Evolutionary conservation across 2,329 filamentous ascomycete species (phyloP).

Genomic region (Ascochyta clinopodiicola): DNA sequence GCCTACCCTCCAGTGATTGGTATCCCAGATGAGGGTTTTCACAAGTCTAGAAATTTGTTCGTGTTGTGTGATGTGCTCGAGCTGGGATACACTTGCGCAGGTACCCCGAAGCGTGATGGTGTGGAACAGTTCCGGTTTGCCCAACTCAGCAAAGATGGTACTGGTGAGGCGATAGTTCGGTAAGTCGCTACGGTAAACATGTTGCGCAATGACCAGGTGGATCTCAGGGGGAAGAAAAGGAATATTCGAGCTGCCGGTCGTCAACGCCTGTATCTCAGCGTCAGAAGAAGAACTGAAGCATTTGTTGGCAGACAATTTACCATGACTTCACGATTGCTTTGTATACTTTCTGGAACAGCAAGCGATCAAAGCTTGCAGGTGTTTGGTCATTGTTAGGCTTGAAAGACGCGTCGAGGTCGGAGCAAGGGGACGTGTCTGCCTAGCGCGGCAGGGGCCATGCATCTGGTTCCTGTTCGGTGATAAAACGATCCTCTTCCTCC

Average conservation of each 20-base stretch:
- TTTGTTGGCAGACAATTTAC: background rate
- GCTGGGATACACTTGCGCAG: conserved; percentile 10
- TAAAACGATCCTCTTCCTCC: too few relatives aligned
- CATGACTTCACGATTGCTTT: background rate
- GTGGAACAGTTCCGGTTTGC: conserved; percentile 13
- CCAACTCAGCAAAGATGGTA: conserved; percentile 9
- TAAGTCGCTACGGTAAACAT: conserved; percentile 14
- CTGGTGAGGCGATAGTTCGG: conserved; percentile 20
- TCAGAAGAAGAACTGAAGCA: background rate
- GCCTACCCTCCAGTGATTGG: conserved; percentile 15
- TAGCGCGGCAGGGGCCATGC: background rate
- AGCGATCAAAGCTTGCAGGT: background rate
- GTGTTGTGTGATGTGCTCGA: conserved; percentile 8
- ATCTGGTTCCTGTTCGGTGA: background rate
- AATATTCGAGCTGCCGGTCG: background rate
- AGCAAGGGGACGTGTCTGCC: background rate
- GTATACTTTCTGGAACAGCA: too few relatives aligned
- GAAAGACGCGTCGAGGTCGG: background rate
- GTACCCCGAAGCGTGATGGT: conserved; percentile 20
- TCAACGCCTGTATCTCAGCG: background rate
- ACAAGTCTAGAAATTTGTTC: conserved; percentile 15
- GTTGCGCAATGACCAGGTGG: conserved; percentile 14
- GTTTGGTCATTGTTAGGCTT: background rate
- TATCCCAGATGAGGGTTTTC: conserved; percentile 20
- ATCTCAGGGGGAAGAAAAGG: conserved; percentile 24